Evolutionary conservation across 192 early-diverging fungal species (phyloP).

Genomic region (Coemansia sp.): DNA sequence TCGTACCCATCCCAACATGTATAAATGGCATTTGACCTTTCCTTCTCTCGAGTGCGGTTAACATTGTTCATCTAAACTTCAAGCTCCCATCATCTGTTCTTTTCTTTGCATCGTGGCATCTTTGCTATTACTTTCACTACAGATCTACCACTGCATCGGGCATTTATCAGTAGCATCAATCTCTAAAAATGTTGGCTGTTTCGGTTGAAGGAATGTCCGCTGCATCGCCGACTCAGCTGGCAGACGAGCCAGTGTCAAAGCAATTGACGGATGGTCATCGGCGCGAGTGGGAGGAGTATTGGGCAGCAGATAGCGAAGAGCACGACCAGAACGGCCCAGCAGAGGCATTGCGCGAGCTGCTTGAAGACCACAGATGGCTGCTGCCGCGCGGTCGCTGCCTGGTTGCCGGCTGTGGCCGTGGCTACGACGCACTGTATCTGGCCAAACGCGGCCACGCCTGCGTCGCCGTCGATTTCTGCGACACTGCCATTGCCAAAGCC

Average conservation of each 20-base stretch:
- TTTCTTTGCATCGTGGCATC: neutral
- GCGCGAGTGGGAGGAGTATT: constrained; percentile 32
- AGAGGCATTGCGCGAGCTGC: constrained; percentile 41
- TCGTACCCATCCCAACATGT: neutral
- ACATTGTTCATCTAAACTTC: constrained; percentile 1
- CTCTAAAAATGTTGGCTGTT: constrained; percentile 29
- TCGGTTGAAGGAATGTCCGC: constrained; percentile 25
- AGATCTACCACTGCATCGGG: neutral
- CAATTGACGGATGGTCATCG: constrained; percentile 7
- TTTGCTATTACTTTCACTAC: neutral
- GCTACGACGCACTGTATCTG: constrained; percentile 75
- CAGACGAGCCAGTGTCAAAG: neutral
- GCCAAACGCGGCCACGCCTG: constrained; percentile 53
- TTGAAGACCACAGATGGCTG: constrained; percentile 45
- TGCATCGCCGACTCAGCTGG: neutral
- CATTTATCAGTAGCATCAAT: constrained; percentile 1
- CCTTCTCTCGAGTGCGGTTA: neutral
- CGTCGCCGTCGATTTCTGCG: constrained; percentile 68
- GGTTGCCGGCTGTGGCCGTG: constrained; percentile 52
- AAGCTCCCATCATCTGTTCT: neutral
- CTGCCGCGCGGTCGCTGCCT: constrained; percentile 48
- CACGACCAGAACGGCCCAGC: constrained; percentile 28
- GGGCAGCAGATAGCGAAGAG: constrained; percentile 18
- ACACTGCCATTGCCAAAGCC: constrained; percentile 56
- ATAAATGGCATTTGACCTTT: constrained; percentile 1